Evolutionary conservation across 805 yeast genomes (phyloP), one percentile per base, ranked within the genome.

Genomic region (Myxozyma nipponensis): DNA sequence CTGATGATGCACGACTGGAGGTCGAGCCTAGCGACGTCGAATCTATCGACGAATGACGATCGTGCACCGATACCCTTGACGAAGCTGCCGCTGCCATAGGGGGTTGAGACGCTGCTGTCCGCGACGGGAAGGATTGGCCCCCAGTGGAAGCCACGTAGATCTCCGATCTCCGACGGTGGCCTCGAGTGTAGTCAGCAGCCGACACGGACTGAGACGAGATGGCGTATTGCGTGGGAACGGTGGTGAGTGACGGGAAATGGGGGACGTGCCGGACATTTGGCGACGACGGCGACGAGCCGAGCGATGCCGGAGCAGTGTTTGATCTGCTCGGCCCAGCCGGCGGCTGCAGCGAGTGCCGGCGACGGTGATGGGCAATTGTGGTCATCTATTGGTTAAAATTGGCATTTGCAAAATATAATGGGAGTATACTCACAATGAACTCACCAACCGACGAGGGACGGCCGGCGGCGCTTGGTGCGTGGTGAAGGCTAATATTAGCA

Each of bases 251-350:
- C 3, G 56, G 56, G 13, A 47, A 44, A 37, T 47, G 56, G 3
- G 56, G 56, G 7, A 51, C 46, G 35, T 51, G 56, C n/a, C 56
- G 51, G 13, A 51, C 51, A 9, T 13, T 22, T 36, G 41, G 23
- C 6, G 45, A 17, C n/a, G 50, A 10, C 15, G 42, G 18, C 4
- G 46, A 22, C 35, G 39, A 38, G 7, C 13, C 6, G 4, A 40
- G 17, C 15, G 51, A 30, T 9, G 43, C 25, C 13, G 46, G 39
- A 22, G 46, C 25, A 42, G 23, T 32, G 13, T 9, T 25, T n/a
- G 38, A 6, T 17, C 38, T 35, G 17, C n/a, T 39, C 7, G 32
- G 32, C 13, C 13, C 13, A 7, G 32, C 13, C 32, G 32, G 32
- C 32, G 32, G 32, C 32, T 17, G 15, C n/a, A 35, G 38, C n/a